Base-by-base conservation (phyloP, 257 asterid genomes). In the Solanum ossicruentum region DNA sequence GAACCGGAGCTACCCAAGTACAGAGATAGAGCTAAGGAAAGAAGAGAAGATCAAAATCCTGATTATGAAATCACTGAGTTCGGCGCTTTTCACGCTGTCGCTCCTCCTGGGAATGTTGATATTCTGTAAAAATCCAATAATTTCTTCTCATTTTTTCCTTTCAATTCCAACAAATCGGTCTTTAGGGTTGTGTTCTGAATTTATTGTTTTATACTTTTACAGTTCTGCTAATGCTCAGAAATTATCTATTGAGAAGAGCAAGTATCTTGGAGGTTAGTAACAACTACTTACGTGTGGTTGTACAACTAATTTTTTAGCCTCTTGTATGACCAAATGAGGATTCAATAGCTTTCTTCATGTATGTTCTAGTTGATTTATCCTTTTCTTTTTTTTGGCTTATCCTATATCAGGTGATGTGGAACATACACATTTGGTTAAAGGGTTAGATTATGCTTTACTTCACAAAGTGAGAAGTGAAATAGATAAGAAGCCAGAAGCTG, bases 341-440 rank as follows among this genome's bases (percentile, higher is more conserved):
- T 2, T 41, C 60, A 67, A 36, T 1, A 47, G 57, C 3, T 60
- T 52, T 79, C 63, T 43, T 26, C 45, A 56, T 84, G 13, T 80
- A 8, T 10, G 26, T 39, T 23, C 26, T 69, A 80, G 61, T 80
- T 81, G 79, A 87, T 84, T 81, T 86, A 36, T 36, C 41, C 41
- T 36, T 36, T 36, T 36, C 41, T 36, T 36, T 36, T 32, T 80
- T 67, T 13, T 77, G 84, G 86, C 58, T 92, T 70, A 84, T 89
- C 78, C 49, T 89, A 84, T 80, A 77, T 86, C 91, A 97, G 99
- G 99, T 90, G 99, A 97, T 90, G 98, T 97, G 85, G 98, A 97
- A 90, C 99, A 97, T 91, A 97, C 99, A 2, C 98, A 95, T 90
- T 92, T 97, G 91, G 98, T 97, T 63, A 97, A 97, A 89, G 99